A percentile compares a stretch with the other conserved stretches of the same genome.
phyloP scores from a whole-genome alignment of 495 filamentous ascomycete genomes.

The Podospora sp. region DNA sequence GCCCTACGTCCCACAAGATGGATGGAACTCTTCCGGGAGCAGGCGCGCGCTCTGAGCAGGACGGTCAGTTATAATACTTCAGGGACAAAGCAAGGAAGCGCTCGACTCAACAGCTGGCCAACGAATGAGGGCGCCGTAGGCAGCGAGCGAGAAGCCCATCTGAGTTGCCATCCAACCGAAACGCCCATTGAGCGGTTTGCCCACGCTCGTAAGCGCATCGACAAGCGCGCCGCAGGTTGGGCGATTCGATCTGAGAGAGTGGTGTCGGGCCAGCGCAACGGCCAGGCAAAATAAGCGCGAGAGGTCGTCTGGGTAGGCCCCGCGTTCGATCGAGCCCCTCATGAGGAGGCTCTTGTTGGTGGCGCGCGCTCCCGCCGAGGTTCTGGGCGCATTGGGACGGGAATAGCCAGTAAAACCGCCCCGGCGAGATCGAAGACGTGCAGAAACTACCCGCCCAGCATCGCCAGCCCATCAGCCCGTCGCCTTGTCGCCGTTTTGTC shows the following conservation, averaged over 20 bases:
- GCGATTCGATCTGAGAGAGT: constrained; percentile 6
- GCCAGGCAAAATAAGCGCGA: constrained; percentile 17
- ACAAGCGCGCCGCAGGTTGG: constrained; percentile 34
- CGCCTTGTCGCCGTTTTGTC: neutral
- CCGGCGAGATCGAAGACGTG: constrained; percentile 20
- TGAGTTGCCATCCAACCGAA: constrained; percentile 29
- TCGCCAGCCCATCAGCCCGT: constrained; percentile 8
- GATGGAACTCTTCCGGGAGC: constrained; percentile 21
- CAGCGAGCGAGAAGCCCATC: constrained; percentile 10
- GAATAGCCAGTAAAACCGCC: constrained; percentile 11
- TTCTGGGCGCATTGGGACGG: constrained; percentile 1
- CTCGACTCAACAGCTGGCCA: constrained; percentile 22
- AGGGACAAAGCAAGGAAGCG: neutral
- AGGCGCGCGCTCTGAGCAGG: constrained; percentile 37
- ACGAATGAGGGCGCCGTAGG: constrained; percentile 21
- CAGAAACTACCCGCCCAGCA: constrained; percentile 23
- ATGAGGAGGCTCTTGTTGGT: constrained; percentile 12
- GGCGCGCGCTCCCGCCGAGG: constrained; percentile 21
- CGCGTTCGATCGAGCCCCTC: constrained; percentile 7
- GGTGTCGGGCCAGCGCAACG: constrained; percentile 20
- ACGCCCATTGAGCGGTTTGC: neutral
- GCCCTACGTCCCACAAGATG: constrained; percentile 3
- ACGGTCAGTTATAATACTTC: constrained; percentile 7
- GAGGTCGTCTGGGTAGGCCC: too few relatives aligned
- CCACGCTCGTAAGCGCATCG: constrained; percentile 30